Conservation (phyloP, 495 filamentous ascomycete species). For the Aspergillus mulundensis region DNA sequence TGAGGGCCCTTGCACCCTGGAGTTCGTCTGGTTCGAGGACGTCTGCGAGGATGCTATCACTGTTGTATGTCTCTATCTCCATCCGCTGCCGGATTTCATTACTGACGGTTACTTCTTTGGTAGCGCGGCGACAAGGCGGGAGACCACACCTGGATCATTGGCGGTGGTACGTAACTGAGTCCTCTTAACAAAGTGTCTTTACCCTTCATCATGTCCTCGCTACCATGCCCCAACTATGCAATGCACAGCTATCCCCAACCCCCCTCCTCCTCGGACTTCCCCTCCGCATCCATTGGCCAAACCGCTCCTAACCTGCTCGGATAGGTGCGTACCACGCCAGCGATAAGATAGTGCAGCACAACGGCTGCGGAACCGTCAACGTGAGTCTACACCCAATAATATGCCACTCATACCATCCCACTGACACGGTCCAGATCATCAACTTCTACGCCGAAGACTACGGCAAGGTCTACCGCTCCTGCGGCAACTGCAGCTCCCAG, state of each 20-base stretch:
- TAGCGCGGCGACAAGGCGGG: slow-evolving; percentile 19
- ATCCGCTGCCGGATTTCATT: not conserved
- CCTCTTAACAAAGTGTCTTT: too few species aligned
- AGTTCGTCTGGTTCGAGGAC: slow-evolving; percentile 23
- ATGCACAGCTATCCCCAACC: too few species aligned
- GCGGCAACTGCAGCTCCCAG: slow-evolving; percentile 24
- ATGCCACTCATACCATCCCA: too few species aligned
- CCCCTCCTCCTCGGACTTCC: too few species aligned
- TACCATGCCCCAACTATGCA: too few species aligned
- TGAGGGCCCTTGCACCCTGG: slow-evolving; percentile 14
- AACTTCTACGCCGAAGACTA: slow-evolving; percentile 43
- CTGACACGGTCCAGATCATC: slow-evolving; percentile 12
- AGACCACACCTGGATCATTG: slow-evolving; percentile 34
- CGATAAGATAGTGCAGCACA: slow-evolving; percentile 63
- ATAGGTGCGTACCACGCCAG: slow-evolving; percentile 40
- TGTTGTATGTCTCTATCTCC: slow-evolving; percentile 9
- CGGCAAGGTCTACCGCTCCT: slow-evolving; percentile 26
- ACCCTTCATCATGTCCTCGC: too few species aligned
- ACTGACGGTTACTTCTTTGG: not conserved
- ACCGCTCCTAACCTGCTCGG: too few species aligned
- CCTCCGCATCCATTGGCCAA: too few species aligned
- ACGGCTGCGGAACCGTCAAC: slow-evolving; percentile 54
- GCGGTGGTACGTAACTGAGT: slow-evolving; percentile 37
- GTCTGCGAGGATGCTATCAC: slow-evolving; percentile 20
- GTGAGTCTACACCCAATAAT: slow-evolving; percentile 44